Evolutionary conservation across 805 yeast species (phyloP), one percentile per base, ranked within the genome.

Genomic region (Zygosaccharomyces pseudorouxii): DNA sequence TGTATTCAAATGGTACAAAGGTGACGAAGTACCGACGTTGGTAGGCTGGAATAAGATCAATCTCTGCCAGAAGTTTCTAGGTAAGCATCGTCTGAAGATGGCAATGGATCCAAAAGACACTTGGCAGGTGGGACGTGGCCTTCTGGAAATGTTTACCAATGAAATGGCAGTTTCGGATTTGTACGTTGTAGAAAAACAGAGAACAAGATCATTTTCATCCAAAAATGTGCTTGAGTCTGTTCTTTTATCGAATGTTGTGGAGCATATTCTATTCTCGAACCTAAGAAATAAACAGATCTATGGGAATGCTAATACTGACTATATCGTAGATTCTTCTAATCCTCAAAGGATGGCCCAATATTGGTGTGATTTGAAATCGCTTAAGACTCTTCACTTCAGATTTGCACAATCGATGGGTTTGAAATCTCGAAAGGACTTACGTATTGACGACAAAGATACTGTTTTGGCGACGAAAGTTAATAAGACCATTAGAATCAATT

Each of bases 161-260:
- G 46, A 49, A 3, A 39, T 51, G 2, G 36, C 50, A 1, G 27
- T 51, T 0, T 76, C 80, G 0, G 74, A 74, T 49, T 58, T 72
- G 2, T 69, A 78, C 2, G 56, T 81, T 9, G 64, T 82, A 2
- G 88, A 82, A 55, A 58, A 80, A 48, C 88, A 82, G 59, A 57
- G 87, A 35, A 68, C 75, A 36, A 68, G 86, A 43, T 71, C 79
- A 0, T 64, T 64, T 53, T 77, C 82, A 0, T 67, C 76, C 1
- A 66, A 70, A 9, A 62, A 60, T 14, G 74, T 82, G 1, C 65
- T 78, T 4, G 83, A 80, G 47, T 72, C 74, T 47, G 73, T 81
- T 3, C 58, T 81, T 25, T 71, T 74, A 44, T 74, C 79, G 4
- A 81, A 80, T 47, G 70, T 80, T 19, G 56, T 82, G 29, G 88